phyloP scores from a whole-genome alignment of 306 rosid species.

The barrel medic (Medicago truncatula) region MtrunA17r5.0-ANR NC_053047.1:38748501-38749000 shows the following conservation, averaged over 20 bases:
- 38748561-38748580: not conserved
- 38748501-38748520: not conserved
- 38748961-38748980: conserved; percentile 21
- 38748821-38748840: conserved; percentile 83
- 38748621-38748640: not conserved
- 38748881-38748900: conserved; percentile 22
- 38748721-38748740: not conserved
- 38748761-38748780: conserved; percentile 4
- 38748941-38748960: not conserved
- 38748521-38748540: not conserved
- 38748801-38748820: conserved; percentile 88
- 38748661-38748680: not conserved
- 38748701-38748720: not conserved
- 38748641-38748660: not conserved
- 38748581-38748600: not conserved
- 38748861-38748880: conserved; percentile 38
- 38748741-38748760: not conserved
- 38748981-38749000: conserved; percentile 20
- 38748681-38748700: not conserved
- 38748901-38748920: conserved; percentile 26
- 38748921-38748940: conserved; percentile 9
- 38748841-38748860: conserved; percentile 94
- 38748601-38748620: not conserved
- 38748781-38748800: conserved; percentile 81
- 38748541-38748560: not conserved